phyloP scores from a whole-genome alignment of 208 protist genomes.

The Leishmania amazonensis region DNA sequence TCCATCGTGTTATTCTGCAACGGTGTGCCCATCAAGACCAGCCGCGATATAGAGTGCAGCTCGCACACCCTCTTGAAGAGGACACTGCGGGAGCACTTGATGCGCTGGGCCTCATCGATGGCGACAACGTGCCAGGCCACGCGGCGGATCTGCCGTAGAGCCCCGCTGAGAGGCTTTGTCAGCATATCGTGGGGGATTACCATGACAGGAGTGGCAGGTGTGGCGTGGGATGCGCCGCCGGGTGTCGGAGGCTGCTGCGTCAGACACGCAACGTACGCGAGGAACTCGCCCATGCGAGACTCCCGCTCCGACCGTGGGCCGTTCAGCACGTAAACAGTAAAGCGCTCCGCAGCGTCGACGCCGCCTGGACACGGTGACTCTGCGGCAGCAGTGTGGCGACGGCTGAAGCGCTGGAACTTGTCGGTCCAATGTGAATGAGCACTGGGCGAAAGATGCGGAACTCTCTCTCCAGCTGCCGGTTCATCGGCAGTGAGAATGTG shows the following conservation, averaged over 20 bases:
- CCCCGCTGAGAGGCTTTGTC: slow-evolving; percentile 22
- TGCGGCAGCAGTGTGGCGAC: not conserved
- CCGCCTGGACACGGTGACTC: too few species aligned
- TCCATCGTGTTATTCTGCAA: slow-evolving; percentile 95
- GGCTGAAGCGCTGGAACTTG: slow-evolving; percentile 49
- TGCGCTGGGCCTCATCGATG: slow-evolving; percentile 95
- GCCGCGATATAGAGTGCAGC: slow-evolving; percentile 34
- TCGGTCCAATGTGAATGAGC: slow-evolving; percentile 54
- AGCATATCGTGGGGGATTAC: slow-evolving; percentile 57
- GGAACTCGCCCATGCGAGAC: slow-evolving; percentile 27
- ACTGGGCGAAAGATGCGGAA: slow-evolving; percentile 32
- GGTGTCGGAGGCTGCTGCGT: not conserved
- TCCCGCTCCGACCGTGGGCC: slow-evolving; percentile 40
- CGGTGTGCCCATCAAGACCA: slow-evolving; percentile 89
- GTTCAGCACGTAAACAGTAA: slow-evolving; percentile 48
- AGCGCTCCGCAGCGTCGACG: slow-evolving; percentile 13
- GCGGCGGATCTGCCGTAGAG: slow-evolving; percentile 34
- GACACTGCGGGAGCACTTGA: slow-evolving; percentile 64
- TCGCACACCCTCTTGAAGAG: slow-evolving; percentile 43
- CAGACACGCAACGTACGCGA: slow-evolving; percentile 7
- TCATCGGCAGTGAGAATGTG: slow-evolving; percentile 12
- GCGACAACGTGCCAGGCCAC: slow-evolving; percentile 84
- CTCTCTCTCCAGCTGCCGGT: slow-evolving; percentile 12
- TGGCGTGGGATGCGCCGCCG: not conserved
- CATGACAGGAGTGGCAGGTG: slow-evolving; percentile 35